These are phyloP conservation scores for Nemania sp. DNA, from an alignment of 2,329 filamentous ascomycete species.

Conservation along the genomic window DNA sequence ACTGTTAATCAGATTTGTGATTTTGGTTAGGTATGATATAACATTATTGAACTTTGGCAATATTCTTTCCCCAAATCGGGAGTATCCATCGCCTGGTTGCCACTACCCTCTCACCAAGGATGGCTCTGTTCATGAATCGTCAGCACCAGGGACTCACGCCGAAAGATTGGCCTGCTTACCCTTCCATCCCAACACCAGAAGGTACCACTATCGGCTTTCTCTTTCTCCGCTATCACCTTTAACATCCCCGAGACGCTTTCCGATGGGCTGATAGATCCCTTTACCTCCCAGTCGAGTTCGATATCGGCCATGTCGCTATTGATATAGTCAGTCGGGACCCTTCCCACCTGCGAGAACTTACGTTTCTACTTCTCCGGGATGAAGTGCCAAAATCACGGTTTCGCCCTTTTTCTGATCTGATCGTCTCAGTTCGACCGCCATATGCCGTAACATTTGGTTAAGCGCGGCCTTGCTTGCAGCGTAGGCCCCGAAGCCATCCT, in stretches of 20 bases:
- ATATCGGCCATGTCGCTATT: conserved; percentile 16
- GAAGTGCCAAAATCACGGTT: conserved; percentile 15
- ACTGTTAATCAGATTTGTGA: no score
- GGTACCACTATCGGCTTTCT: background rate
- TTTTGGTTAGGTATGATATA: no score
- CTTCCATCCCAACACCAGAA: conserved; percentile 23
- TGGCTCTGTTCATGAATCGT: background rate
- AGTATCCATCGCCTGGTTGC: no score
- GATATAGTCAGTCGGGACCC: background rate
- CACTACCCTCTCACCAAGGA: conserved; percentile 9
- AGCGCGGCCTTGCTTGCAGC: conserved; percentile 18
- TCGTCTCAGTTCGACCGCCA: conserved; percentile 15
- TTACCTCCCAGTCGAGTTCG: conserved; percentile 11
- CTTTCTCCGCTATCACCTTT: conserved; percentile 16
- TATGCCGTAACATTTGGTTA: conserved; percentile 18
- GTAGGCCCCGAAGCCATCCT: conserved; percentile 19
- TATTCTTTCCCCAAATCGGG: no score
- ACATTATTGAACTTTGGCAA: no score
- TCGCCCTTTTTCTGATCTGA: conserved; percentile 13
- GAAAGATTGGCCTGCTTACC: conserved; percentile 2
- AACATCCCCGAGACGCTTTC: conserved; percentile 17
- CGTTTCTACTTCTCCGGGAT: conserved; percentile 20
- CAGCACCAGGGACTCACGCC: background rate
- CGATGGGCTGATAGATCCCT: conserved; percentile 6
- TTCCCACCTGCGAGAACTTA: background rate